A percentile compares a stretch with the other conserved stretches of the same genome.
These are phyloP conservation scores for Wickerhamiella azyma DNA, from an alignment of 805 yeast species.

Conservation along the genomic window DNA sequence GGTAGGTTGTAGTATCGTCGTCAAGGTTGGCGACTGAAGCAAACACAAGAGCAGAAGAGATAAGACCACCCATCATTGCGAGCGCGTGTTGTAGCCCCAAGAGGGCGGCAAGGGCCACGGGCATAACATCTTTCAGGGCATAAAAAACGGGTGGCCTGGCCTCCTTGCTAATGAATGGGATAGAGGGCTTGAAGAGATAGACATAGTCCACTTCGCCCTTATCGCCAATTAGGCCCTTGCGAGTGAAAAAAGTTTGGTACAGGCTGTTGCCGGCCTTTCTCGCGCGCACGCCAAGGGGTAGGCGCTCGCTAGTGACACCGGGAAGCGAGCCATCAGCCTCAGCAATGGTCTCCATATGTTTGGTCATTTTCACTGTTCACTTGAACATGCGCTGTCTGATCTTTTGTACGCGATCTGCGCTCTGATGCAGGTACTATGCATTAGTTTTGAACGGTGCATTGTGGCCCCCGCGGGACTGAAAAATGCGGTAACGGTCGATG, in stretches of 20 bases:
- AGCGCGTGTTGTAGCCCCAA: conserved; percentile 82
- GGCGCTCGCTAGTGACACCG: too few species aligned
- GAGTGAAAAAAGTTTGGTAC: not conserved
- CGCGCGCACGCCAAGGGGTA: not conserved
- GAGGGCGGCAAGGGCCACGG: conserved; percentile 55
- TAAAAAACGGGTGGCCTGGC: conserved; percentile 58
- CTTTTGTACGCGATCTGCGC: too few species aligned
- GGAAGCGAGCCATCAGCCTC: too few species aligned
- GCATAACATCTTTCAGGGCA: conserved; percentile 66
- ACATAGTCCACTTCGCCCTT: conserved; percentile 46
- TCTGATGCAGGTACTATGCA: too few species aligned
- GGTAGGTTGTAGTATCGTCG: conserved; percentile 37
- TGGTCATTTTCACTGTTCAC: too few species aligned
- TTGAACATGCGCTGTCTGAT: too few species aligned
- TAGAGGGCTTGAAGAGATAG: conserved; percentile 61
- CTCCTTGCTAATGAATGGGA: conserved; percentile 48
- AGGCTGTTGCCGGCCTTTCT: not conserved
- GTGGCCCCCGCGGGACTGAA: too few species aligned
- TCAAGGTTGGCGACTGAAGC: conserved; percentile 47
- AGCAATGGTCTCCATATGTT: too few species aligned
- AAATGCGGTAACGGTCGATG: too few species aligned
- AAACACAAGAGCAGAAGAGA: conserved; percentile 69
- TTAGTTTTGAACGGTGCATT: too few species aligned
- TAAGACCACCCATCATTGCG: conserved; percentile 85
- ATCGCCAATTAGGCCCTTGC: conserved; percentile 2